These are phyloP conservation scores for Aspergillus sp. DNA, from an alignment of 2,329 filamentous ascomycete species.

Conservation along the genomic window DNA sequence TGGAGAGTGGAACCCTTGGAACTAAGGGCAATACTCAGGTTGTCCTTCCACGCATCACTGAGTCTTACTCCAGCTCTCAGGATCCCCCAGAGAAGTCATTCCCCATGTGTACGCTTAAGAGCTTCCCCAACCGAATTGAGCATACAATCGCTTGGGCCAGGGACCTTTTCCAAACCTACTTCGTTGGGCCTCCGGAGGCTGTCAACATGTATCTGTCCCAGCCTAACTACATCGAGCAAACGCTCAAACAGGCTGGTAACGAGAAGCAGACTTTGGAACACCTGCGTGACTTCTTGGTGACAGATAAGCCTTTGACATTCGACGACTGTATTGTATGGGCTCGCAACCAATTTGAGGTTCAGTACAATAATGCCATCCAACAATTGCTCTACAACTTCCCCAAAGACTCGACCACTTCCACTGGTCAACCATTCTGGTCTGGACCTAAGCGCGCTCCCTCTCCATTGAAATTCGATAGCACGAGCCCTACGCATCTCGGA, in stretches of 20 bases:
- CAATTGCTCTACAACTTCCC: conserved; percentile 97
- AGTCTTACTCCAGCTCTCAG: conserved; percentile 96
- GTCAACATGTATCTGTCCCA: conserved; percentile 93
- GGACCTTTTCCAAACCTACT: conserved; percentile 91
- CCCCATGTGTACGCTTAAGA: conserved; percentile 96
- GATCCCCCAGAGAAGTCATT: conserved; percentile 98
- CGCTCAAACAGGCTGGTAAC: conserved; percentile 88
- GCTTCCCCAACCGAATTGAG: conserved; percentile 97
- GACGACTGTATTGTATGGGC: conserved; percentile 98
- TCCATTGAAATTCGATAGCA: conserved; percentile 80
- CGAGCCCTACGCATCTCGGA: conserved; percentile 80
- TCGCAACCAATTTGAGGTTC: conserved; percentile 87
- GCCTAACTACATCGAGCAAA: conserved; percentile 82
- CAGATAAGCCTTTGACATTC: conserved; percentile 85
- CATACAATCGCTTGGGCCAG: conserved; percentile 98
- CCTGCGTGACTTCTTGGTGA: conserved; percentile 84
- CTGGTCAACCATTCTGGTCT: conserved; percentile 93
- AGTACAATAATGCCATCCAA: conserved; percentile 95
- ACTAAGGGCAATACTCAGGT: conserved; percentile 99
- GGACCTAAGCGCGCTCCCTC: conserved; percentile 96
- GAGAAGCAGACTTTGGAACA: conserved; percentile 92
- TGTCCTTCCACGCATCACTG: conserved; percentile 83
- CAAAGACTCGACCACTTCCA: conserved; percentile 85
- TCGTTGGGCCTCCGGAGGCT: conserved; percentile 89
- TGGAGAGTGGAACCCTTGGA: conserved; percentile 96